Evolutionary conservation across 2,329 filamentous ascomycete genomes (phyloP), one percentile per base, ranked within the genome.

Genomic region (Aspergillus sp.): DNA sequence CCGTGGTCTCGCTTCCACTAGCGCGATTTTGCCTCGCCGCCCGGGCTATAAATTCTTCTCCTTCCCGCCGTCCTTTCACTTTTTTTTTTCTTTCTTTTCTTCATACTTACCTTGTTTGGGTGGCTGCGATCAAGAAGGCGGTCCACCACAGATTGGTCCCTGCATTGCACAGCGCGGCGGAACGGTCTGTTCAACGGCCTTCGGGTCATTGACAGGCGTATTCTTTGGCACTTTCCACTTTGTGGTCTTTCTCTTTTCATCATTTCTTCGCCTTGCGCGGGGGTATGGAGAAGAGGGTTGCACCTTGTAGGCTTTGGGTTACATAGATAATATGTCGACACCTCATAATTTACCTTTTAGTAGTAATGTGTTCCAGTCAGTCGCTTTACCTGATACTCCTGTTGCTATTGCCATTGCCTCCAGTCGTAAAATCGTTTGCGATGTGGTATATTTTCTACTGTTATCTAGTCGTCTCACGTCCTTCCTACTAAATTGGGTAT

Each of bases 151-250:
- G 69, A 73, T 72, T 72, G 74, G 79, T 76, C 75, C 79, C 80
- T 82, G 77, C 81, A 83, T 83, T 83, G 81, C 81, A 83, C 80
- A 82, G 66, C 80, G 80, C 75, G 80, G 80, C 68, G 79, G 77
- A 77, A 74, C 78, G 70, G 65, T 73, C 63, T 70, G 73, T 78
- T 76, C 76, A 79, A 77, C 74, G 76, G 76, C 73, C 68, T 80
- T 77, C 75, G 77, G 77, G 75, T 73, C 72, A 76, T 75, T 77
- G 72, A 74, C 70, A 74, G 74, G 77, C 75, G 75, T 70, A 79
- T 79, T 80, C 78, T 80, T 80, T 80, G 78, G 74, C 79, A 73
- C 74, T 62, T 64, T 67, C 70, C 65, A 69, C 66, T 59, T 55
- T 57, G 53, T 60, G 58, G 66, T 31, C 35, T 55, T 57, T 61